Evolutionary conservation across 1,284 basidiomycete species (phyloP).

Genomic region (Ceratobasidium papillatum): DNA sequence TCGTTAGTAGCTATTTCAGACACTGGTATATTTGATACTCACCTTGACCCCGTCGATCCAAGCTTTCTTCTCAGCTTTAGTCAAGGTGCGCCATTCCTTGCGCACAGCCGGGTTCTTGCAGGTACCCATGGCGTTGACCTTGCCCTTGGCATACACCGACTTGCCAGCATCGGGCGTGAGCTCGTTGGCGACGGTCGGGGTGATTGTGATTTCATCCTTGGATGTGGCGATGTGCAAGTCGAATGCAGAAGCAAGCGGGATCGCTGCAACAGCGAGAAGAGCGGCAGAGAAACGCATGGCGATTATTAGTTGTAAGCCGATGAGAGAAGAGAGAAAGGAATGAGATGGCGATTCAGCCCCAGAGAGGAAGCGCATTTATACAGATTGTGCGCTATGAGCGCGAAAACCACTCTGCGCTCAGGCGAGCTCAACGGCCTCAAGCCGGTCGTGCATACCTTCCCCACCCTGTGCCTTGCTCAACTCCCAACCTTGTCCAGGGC

Average conservation of each 20-base stretch:
- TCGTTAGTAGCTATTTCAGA: background rate
- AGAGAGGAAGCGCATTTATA: background rate
- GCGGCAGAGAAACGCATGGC: slow-evolving; percentile 19
- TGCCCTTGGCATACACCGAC: slow-evolving; percentile 11
- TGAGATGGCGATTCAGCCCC: background rate
- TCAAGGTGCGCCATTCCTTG: slow-evolving; percentile 30
- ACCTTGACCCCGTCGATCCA: slow-evolving; percentile 40
- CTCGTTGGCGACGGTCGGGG: slow-evolving; percentile 4
- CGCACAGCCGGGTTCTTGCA: slow-evolving; percentile 35
- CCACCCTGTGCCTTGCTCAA: background rate
- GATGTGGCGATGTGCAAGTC: slow-evolving; percentile 19
- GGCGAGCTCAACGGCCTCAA: background rate
- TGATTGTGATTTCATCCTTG: slow-evolving; percentile 10
- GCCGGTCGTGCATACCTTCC: background rate
- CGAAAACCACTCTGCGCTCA: slow-evolving; percentile 3
- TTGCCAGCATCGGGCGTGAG: slow-evolving; percentile 32
- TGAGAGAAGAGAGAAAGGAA: slow-evolving; percentile 4
- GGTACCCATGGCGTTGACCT: background rate
- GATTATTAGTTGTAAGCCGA: background rate
- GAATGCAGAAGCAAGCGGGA: slow-evolving; percentile 17
- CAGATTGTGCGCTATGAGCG: background rate
- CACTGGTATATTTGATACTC: background rate
- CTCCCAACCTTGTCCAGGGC: background rate
- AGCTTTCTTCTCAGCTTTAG: slow-evolving; percentile 32
- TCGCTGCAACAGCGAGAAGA: slow-evolving; percentile 4